These are phyloP conservation scores for Colletotrichum plurivorum DNA, from an alignment of 2,329 filamentous ascomycete species.

Conservation along the genomic window DNA sequence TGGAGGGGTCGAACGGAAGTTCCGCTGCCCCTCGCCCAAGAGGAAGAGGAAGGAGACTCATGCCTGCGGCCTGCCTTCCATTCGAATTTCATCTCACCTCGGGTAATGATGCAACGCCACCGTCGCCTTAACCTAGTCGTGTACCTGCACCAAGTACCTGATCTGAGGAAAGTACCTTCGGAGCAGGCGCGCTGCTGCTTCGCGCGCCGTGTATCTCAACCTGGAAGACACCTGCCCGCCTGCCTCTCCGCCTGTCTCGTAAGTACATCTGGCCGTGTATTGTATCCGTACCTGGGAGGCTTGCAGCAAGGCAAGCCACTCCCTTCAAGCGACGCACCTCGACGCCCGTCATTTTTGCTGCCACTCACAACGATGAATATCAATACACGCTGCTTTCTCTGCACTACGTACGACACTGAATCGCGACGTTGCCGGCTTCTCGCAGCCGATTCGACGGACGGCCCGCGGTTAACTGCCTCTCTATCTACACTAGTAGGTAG, in stretches of 20 bases:
- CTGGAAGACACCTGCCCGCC: too few relatives aligned
- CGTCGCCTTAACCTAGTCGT: neutral
- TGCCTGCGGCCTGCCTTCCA: neutral
- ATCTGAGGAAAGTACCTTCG: too few relatives aligned
- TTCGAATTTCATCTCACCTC: constrained; percentile 30
- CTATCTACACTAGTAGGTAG: neutral
- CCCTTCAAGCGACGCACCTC: too few relatives aligned
- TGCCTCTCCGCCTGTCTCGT: neutral
- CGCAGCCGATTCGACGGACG: constrained; percentile 17
- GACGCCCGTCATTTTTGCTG: constrained; percentile 3
- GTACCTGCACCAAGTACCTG: neutral
- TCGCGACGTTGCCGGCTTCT: neutral
- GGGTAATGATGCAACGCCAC: constrained; percentile 16
- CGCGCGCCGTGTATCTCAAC: too few relatives aligned
- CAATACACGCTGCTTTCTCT: too few relatives aligned
- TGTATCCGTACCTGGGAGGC: neutral
- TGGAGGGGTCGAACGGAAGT: constrained; percentile 38
- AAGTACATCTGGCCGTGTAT: neutral
- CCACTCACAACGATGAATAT: neutral
- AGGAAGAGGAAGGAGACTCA: constrained; percentile 2
- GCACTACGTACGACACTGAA: neutral
- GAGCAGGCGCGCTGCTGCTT: too few relatives aligned
- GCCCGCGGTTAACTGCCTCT: constrained; percentile 13
- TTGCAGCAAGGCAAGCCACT: constrained; percentile 1
- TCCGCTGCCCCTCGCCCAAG: constrained; percentile 27